Conservation (phyloP, 495 filamentous ascomycete genomes). For the Penicillium robsamsonii region DNA sequence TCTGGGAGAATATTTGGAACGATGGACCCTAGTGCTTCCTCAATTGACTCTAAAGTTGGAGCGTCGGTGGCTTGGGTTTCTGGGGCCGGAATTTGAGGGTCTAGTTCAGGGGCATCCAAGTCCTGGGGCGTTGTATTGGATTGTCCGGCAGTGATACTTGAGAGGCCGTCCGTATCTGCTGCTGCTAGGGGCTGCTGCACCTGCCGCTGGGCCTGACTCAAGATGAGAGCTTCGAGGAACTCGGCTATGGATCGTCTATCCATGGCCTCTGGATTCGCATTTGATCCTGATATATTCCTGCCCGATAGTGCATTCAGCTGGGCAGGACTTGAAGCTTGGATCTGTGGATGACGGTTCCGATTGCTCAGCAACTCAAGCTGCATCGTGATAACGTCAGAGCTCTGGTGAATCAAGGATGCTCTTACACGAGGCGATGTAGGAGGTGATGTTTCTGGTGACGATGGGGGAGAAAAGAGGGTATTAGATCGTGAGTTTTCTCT, state of each 20-base stretch:
- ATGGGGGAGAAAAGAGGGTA: slow-evolving; percentile 43
- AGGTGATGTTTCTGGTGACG: slow-evolving; percentile 44
- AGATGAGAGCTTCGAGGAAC: slow-evolving; percentile 37
- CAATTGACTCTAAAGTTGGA: slow-evolving; percentile 7
- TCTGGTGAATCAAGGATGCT: slow-evolving; percentile 46
- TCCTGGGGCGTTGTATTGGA: slow-evolving; percentile 21
- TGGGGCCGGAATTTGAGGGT: slow-evolving; percentile 11
- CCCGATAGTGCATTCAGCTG: slow-evolving; percentile 19
- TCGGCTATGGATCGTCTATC: slow-evolving; percentile 39
- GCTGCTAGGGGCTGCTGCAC: slow-evolving; percentile 4
- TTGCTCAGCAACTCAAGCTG: slow-evolving; percentile 44
- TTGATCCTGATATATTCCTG: slow-evolving; percentile 16
- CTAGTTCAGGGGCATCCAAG: slow-evolving; percentile 5
- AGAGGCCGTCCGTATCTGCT: slow-evolving; percentile 26
- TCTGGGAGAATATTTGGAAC: slow-evolving; percentile 35
- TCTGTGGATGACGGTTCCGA: slow-evolving; percentile 32
- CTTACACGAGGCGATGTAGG: slow-evolving; percentile 46
- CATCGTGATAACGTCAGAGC: slow-evolving; percentile 51
- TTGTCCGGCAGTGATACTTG: slow-evolving; percentile 21
- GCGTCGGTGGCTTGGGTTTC: slow-evolving; percentile 3
- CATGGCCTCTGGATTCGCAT: slow-evolving; percentile 13
- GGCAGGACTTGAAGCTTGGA: slow-evolving; percentile 10
- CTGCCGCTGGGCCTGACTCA: slow-evolving; percentile 23
- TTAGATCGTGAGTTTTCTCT: slow-evolving; percentile 40
- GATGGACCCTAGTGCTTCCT: slow-evolving; percentile 13